phyloP scores from a whole-genome alignment of 2,329 filamentous ascomycete genomes.

The Neurospora sp. region DNA sequence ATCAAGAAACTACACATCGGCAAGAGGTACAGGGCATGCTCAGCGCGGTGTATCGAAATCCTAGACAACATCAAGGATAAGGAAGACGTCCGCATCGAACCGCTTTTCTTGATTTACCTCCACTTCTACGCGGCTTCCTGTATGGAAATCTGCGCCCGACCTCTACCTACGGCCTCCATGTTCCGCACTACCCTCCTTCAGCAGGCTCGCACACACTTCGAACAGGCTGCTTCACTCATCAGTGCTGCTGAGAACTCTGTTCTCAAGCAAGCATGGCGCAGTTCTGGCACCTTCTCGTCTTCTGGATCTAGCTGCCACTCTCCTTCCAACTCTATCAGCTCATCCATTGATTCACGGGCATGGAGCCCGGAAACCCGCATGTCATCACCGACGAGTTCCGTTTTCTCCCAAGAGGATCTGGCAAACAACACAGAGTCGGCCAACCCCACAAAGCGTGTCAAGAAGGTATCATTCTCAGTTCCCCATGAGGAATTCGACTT shows the following conservation, averaged over 20 bases:
- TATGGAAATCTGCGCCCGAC: constrained; percentile 45
- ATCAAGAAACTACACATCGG: constrained; percentile 44
- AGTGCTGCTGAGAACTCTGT: constrained; percentile 34
- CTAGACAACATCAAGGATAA: constrained; percentile 37
- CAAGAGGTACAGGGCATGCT: constrained; percentile 43
- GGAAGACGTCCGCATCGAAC: constrained; percentile 31
- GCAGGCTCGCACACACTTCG: constrained; percentile 44
- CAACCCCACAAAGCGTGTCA: constrained; percentile 20
- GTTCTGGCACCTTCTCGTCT: constrained; percentile 25
- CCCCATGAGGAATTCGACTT: constrained; percentile 24
- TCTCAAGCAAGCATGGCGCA: constrained; percentile 26
- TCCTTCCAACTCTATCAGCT: constrained; percentile 36
- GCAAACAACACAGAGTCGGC: constrained; percentile 15
- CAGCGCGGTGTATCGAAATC: constrained; percentile 42
- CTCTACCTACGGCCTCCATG: constrained; percentile 33
- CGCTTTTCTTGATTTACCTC: constrained; percentile 47
- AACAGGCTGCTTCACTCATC: constrained; percentile 37
- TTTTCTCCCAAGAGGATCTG: constrained; percentile 28
- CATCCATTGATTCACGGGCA: constrained; percentile 34
- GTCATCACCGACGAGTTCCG: constrained; percentile 38
- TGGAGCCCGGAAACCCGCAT: constrained; percentile 33
- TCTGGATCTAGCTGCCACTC: constrained; percentile 33
- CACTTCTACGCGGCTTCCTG: constrained; percentile 54
- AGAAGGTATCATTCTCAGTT: constrained; percentile 36
- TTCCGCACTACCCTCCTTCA: constrained; percentile 38